A percentile compares a stretch with the other conserved stretches of the same genome.
Evolutionary conservation across 163 green algal genomes (phyloP).

Genomic region (Prototheca wickerhamii): DNA sequence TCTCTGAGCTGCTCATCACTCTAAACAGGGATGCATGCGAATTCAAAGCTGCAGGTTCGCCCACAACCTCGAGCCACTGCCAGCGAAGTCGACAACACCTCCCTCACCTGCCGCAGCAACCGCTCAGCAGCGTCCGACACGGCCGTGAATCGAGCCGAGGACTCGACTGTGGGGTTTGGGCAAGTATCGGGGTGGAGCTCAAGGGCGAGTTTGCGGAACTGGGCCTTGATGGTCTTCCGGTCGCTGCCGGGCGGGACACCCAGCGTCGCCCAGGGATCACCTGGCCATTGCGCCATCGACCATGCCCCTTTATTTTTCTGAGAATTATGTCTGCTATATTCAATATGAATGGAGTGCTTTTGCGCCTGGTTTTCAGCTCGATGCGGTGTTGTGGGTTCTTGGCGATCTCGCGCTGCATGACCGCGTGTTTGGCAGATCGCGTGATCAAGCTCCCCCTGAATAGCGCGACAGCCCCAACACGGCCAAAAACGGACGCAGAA

Average conservation of each 20-base stretch:
- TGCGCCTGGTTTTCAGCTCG: too few relatives aligned
- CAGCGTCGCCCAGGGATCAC: conserved; percentile 8
- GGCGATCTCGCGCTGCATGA: too few relatives aligned
- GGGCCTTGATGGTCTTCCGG: conserved; percentile 5
- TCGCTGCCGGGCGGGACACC: conserved; percentile 5
- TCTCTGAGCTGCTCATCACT: too few relatives aligned
- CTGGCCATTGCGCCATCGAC: background rate
- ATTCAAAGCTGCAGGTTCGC: background rate
- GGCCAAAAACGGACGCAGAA: too few relatives aligned
- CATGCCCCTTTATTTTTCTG: background rate
- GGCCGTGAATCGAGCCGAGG: conserved; percentile 4
- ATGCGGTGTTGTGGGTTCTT: too few relatives aligned
- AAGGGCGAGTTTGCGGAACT: conserved; percentile 4
- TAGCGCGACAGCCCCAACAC: too few relatives aligned
- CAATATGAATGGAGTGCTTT: background rate
- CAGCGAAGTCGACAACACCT: too few relatives aligned
- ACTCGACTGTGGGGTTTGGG: conserved; percentile 1
- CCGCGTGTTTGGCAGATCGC: too few relatives aligned
- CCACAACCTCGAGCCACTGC: background rate
- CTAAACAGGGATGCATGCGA: too few relatives aligned
- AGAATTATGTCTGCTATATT: background rate
- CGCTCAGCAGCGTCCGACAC: conserved; percentile 13
- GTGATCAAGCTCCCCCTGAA: too few relatives aligned
- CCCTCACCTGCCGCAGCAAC: conserved; percentile 13
- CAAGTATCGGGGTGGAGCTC: conserved; percentile 10